Evolutionary conservation across 129 eudicot genomes (phyloP).

Genomic region (Flaveria robusta): DNA sequence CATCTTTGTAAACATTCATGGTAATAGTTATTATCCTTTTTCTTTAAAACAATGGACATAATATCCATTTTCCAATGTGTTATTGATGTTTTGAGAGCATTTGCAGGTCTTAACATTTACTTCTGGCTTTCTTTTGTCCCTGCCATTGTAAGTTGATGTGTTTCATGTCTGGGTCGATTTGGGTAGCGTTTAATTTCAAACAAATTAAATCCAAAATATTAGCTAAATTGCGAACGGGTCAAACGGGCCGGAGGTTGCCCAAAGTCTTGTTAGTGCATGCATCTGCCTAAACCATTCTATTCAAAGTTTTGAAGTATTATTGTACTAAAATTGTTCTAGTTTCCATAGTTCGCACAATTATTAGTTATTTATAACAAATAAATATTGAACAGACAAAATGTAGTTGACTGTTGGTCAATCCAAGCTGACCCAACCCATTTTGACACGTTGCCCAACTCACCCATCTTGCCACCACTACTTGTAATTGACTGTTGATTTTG

Average conservation of each 20-base stretch:
- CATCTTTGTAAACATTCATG: constrained; percentile 87
- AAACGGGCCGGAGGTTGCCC: neutral
- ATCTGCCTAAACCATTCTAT: neutral
- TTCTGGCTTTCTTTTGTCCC: constrained; percentile 97
- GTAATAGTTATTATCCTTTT: constrained; percentile 38
- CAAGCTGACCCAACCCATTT: neutral
- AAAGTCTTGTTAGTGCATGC: neutral
- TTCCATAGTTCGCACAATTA: neutral
- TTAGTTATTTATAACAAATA: neutral
- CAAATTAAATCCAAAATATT: neutral
- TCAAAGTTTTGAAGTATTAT: neutral
- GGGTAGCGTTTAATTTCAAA: neutral
- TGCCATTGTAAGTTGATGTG: constrained; percentile 69
- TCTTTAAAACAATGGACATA: neutral
- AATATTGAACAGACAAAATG: neutral
- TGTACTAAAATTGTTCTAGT: neutral
- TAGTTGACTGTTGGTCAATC: neutral
- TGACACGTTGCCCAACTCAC: neutral
- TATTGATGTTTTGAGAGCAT: constrained; percentile 20
- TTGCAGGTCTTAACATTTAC: constrained; percentile 87
- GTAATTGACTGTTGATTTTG: neutral
- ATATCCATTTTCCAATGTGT: neutral
- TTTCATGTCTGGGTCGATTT: neutral
- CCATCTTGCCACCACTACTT: neutral
- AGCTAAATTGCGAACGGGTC: neutral